Evolutionary conservation across 768 basidiomycete species (phyloP).

Genomic region (Hygrophorus russula): DNA sequence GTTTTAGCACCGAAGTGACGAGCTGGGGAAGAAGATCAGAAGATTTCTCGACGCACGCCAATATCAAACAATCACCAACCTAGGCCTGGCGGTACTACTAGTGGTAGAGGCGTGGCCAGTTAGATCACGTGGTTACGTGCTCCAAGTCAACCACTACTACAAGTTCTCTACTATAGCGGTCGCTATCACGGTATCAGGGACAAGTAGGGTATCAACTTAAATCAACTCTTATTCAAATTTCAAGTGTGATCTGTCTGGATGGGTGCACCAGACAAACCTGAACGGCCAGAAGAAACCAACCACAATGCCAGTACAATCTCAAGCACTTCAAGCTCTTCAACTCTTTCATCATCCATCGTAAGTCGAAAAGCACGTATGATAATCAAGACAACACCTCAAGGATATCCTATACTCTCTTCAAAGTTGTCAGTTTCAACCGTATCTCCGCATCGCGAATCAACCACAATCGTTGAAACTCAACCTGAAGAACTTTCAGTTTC

Average conservation of each 20-base stretch:
- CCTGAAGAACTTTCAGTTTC: conserved; percentile 15
- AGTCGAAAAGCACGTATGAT: conserved; percentile 23
- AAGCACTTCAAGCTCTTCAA: conserved; percentile 7
- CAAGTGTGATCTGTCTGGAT: conserved; percentile 1
- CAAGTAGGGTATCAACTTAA: background rate
- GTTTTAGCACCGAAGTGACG: background rate
- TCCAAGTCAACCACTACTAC: background rate
- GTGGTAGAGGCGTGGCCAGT: too few relatives aligned
- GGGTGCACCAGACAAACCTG: background rate
- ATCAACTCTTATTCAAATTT: conserved; percentile 1
- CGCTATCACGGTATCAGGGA: background rate
- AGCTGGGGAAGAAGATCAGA: background rate
- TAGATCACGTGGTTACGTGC: too few relatives aligned
- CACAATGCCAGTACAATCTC: background rate
- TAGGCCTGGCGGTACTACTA: too few relatives aligned
- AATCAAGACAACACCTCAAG: conserved; percentile 20
- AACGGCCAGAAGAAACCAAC: background rate
- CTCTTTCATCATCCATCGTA: conserved; percentile 16
- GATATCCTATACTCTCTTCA: conserved; percentile 12
- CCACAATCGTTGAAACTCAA: conserved; percentile 1
- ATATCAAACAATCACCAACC: too few relatives aligned
- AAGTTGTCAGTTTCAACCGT: conserved; percentile 9
- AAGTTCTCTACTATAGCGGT: background rate
- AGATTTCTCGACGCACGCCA: background rate
- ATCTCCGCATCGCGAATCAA: background rate